A percentile compares a stretch with the other conserved stretches of the same genome.
Evolutionary conservation across 2,329 filamentous ascomycete genomes (phyloP).

Genomic region (Scedosporium boydii): DNA sequence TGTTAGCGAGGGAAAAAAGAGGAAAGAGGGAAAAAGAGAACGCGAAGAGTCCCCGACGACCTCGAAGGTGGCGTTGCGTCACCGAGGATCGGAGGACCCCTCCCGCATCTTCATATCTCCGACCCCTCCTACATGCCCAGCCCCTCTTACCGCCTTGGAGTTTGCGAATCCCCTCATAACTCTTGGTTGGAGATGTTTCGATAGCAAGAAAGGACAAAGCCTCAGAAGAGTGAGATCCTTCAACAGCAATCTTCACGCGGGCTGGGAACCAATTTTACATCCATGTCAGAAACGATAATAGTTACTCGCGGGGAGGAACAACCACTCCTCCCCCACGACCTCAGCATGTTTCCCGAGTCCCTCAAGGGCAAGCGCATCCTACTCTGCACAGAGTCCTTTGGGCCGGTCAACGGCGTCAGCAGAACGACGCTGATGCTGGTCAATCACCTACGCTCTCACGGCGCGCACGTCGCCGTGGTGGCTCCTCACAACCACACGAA

Average conservation of each 20-base stretch:
- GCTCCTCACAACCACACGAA: slow-evolving; percentile 50
- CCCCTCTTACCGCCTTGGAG: neutral
- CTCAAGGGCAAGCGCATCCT: slow-evolving; percentile 54
- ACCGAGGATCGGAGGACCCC: neutral
- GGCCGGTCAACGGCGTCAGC: slow-evolving; percentile 65
- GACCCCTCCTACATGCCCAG: neutral
- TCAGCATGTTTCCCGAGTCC: slow-evolving; percentile 33
- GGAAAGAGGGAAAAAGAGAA: neutral
- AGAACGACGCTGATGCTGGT: slow-evolving; percentile 61
- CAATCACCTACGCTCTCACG: slow-evolving; percentile 54
- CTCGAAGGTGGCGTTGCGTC: neutral
- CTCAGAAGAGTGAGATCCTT: neutral
- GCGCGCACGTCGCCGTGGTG: slow-evolving; percentile 55
- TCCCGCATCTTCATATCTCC: neutral
- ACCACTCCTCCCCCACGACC: slow-evolving; percentile 19
- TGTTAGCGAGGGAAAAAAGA: neutral
- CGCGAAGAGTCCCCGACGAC: neutral
- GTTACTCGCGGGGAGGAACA: neutral
- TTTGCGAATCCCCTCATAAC: neutral
- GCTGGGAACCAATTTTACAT: no score
- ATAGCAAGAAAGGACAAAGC: neutral
- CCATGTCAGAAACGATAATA: neutral
- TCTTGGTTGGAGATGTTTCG: neutral
- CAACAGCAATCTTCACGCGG: neutral
- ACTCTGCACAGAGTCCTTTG: slow-evolving; percentile 62